Percentiles rank a stretch among this genome's conserved stretches.
phyloP scores from a whole-genome alignment of 2,329 filamentous ascomycete genomes.

The Lasiodiplodia citricola region DNA sequence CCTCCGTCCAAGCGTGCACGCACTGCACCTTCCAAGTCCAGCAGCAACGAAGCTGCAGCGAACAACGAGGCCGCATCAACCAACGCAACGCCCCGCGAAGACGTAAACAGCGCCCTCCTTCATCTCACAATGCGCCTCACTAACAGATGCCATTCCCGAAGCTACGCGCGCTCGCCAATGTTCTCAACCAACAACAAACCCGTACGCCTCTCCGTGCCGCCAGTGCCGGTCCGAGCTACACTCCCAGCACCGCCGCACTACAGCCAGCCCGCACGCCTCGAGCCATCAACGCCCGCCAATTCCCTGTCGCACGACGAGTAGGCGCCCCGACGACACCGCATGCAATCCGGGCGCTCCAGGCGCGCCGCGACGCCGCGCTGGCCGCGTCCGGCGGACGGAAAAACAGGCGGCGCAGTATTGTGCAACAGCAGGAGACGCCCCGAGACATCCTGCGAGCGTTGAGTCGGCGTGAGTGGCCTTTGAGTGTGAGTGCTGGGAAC shows the following conservation, averaged over 20 bases:
- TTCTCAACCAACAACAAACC: slow-evolving; percentile 37
- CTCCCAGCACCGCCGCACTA: slow-evolving; percentile 36
- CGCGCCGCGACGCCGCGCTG: slow-evolving; percentile 55
- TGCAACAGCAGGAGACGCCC: slow-evolving; percentile 59
- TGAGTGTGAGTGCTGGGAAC: not conserved
- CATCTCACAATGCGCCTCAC: not conserved
- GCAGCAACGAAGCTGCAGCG: slow-evolving; percentile 22
- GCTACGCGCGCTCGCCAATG: slow-evolving; percentile 38
- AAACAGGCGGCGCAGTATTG: slow-evolving; percentile 54
- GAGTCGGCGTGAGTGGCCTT: slow-evolving; percentile 52
- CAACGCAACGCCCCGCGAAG: slow-evolving; percentile 31
- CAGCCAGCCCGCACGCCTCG: slow-evolving; percentile 41
- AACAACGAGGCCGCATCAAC: slow-evolving; percentile 21
- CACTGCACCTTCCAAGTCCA: slow-evolving; percentile 34
- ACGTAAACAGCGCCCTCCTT: slow-evolving; percentile 30
- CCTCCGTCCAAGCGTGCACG: slow-evolving; percentile 45
- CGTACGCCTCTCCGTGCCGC: slow-evolving; percentile 44
- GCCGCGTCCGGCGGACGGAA: slow-evolving; percentile 51
- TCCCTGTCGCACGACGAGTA: slow-evolving; percentile 34
- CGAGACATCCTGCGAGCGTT: slow-evolving; percentile 60
- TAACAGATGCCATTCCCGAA: slow-evolving; percentile 26
- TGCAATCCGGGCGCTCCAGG: slow-evolving; percentile 60
- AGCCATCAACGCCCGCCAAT: slow-evolving; percentile 39
- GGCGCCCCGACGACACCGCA: slow-evolving; percentile 60
- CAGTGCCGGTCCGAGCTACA: slow-evolving; percentile 41